Base-by-base conservation (phyloP, 495 filamentous ascomycete species). In the Aspergillus panamensis region DNA sequence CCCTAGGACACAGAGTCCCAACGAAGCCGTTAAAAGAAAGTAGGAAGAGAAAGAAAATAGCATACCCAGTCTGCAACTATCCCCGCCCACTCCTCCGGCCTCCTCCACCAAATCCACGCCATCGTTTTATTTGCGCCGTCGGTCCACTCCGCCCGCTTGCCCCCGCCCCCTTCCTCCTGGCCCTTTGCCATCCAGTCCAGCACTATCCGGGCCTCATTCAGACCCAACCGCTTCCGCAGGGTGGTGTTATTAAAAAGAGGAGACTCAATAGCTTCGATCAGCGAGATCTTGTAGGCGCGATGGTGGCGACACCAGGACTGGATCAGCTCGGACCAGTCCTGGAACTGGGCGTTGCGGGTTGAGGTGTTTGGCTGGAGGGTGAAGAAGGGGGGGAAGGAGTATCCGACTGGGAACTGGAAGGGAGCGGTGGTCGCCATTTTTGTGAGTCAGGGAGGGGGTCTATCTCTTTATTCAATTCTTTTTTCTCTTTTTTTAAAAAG, bases 281-380 rank as follows among this genome's bases (percentile, higher is more conserved):
- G 74, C 3, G 84, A 76, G 30, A 97, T 80, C 31, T 82, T 81
- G 78, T 82, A 95, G 64, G 89, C 67, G 40, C 80, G 84, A 73
- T 93, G 82, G 69, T 87, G 79, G 0, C 84, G 82, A 70, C 89
- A 92, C 86, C 94, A 98, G 64, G 85, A 64, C 56, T 88, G 90
- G 65, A 98, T 85, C 16, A 96, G 82, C n/a, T 82, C 67, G 40
- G 87, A 85, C 94, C 94, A 98, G 75, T 88, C 89, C 33, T 79
- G 72, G 51, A 91, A 84, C 69, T 97, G 94, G 20, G 84, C 80
- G 70, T 83, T 80, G 64, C 83, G 88, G 10, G 90, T 96, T 30
- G 78, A 75, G 61, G 77, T 78, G 77, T 91, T 92, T 45, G 87
- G 84, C 77, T 97, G 93, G 32, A 77, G 75, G 53, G 77, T 81